Evolutionary conservation across 108 stramenopile genomes (phyloP), one percentile per base, ranked within the genome.

Genomic region (Epipyxis sp.): DNA sequence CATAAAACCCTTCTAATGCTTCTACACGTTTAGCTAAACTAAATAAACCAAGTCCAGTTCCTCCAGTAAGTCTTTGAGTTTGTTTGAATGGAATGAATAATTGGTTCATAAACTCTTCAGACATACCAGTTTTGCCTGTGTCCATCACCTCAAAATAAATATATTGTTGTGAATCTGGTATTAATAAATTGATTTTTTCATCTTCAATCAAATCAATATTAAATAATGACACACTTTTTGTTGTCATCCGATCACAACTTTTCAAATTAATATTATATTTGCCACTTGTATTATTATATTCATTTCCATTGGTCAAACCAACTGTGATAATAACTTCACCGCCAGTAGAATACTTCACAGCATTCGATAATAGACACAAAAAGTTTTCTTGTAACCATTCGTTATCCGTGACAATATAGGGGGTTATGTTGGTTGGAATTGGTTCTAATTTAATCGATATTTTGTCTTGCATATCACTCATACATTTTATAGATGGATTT

Each of bases 1-100:
- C 71, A 57, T 25, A 74, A 6, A 10, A 27, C 13, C 71, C 71
- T 43, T 57, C 32, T 32, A 74, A 54, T 6, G 71, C 71, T 37
- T 74, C 71, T 6, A 74, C 34, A 43, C 71, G 37, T 42, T 74
- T 74, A 13, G 71, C 71, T 39, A 74, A 74, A 37, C 13, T 35
- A 74, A 42, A 74, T 3, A 74, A 42, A 54, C 71, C 71, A 6
- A 74, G 43, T 6, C 71, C 71, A 10, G 71, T 74, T 42, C 71
- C 71, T 20, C 71, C 71, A 6, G 71, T 42, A 37, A 74, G 44
- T 39, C 71, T 3, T 42, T 74, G 71, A 13, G 71, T 42, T 57
- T 74, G 71, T 20, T 54, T 74, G 25, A 74, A 74, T 29, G 71
- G 71, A 32, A 6, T 46, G 34, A 74, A 74, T 42, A 74, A 37